These are phyloP conservation scores for Candida nitratophila DNA, from an alignment of 805 yeast genomes.

Conservation along the genomic window DNA sequence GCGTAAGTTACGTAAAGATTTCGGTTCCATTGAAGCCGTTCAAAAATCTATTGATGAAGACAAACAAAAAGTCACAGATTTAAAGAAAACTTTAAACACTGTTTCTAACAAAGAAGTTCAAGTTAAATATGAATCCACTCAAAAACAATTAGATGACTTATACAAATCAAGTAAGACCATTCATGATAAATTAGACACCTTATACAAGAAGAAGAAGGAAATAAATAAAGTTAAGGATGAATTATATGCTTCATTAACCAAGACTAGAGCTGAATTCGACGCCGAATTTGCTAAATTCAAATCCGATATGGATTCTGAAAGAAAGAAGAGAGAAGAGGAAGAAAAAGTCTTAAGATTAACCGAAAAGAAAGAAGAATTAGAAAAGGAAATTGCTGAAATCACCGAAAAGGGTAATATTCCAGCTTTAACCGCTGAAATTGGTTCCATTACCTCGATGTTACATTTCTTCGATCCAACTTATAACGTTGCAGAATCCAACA, in stretches of 20 bases:
- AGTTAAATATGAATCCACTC: conserved; percentile 59
- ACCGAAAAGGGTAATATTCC: conserved; percentile 68
- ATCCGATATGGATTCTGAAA: conserved; percentile 61
- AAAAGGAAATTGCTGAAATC: conserved; percentile 58
- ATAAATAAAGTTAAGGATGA: conserved; percentile 63
- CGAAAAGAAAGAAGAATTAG: conserved; percentile 43
- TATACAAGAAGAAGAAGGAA: conserved; percentile 60
- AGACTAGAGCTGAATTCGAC: conserved; percentile 67
- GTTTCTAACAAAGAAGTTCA: conserved; percentile 60
- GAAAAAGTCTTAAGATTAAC: conserved; percentile 46
- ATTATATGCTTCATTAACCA: conserved; percentile 58
- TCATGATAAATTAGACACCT: conserved; percentile 57
- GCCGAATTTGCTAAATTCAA: conserved; percentile 67
- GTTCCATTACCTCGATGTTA: conserved; percentile 66
- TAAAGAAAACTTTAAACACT: conserved; percentile 58
- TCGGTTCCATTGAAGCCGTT: conserved; percentile 61
- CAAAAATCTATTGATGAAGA: conserved; percentile 78
- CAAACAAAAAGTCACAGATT: conserved; percentile 64
- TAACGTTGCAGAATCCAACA: conserved; percentile 28
- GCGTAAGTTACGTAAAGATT: conserved; percentile 75
- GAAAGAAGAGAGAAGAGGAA: conserved; percentile 60
- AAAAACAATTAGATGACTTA: conserved; percentile 63
- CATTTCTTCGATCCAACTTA: conserved; percentile 71
- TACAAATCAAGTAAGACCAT: conserved; percentile 51
- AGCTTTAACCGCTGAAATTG: conserved; percentile 77